phyloP scores from a whole-genome alignment of 305 asterid species.

The Lippia alba region DNA sequence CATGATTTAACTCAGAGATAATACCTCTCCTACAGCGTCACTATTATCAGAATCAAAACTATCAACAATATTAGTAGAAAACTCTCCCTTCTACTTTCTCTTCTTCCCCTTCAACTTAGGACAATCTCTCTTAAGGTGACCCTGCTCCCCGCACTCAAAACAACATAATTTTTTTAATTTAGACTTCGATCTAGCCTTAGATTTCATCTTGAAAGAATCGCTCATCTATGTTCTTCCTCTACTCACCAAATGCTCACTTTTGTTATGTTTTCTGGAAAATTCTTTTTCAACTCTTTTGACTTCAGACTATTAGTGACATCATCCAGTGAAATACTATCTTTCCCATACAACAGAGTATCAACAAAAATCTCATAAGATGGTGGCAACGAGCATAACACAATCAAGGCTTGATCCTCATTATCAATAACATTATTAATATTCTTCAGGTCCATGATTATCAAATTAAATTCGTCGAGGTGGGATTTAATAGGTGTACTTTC shows the following conservation, averaged over 20 bases:
- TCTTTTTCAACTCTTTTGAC: background rate
- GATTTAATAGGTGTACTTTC: background rate
- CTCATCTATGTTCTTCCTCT: background rate
- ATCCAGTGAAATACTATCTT: too few species aligned
- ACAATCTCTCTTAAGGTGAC: too few species aligned
- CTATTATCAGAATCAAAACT: background rate
- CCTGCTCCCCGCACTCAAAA: too few species aligned
- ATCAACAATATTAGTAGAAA: background rate
- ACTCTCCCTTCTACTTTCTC: background rate
- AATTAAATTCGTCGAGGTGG: background rate
- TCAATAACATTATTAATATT: background rate
- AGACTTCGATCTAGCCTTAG: background rate
- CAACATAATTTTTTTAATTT: background rate
- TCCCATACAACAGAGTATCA: too few species aligned
- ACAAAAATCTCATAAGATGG: too few species aligned
- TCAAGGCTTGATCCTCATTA: background rate
- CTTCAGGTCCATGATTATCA: background rate
- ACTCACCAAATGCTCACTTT: background rate
- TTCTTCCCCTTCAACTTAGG: background rate
- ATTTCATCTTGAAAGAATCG: background rate
- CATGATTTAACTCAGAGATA: background rate
- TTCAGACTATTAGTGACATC: too few species aligned
- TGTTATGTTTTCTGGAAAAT: background rate
- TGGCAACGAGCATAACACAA: too few species aligned
- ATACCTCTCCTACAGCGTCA: background rate